phyloP scores from a whole-genome alignment of 768 basidiomycete species.

The Tylopilus sp. region DNA sequence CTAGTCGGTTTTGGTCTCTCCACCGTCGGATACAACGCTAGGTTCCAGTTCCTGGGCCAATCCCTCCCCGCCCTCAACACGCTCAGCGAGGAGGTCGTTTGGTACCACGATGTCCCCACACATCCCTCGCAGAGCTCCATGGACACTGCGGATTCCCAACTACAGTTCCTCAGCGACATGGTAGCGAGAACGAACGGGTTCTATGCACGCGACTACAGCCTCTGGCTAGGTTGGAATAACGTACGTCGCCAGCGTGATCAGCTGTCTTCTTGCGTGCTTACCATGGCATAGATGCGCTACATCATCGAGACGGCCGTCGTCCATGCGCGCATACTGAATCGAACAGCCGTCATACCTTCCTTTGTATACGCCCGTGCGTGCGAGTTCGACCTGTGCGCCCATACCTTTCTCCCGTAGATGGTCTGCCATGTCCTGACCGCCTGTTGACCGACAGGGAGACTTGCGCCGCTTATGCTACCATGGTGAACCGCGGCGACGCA shows the following conservation, averaged over 20 bases:
- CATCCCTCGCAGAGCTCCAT: not conserved
- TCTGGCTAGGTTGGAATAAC: slow-evolving; percentile 52
- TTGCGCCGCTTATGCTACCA: slow-evolving; percentile 39
- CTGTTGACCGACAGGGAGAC: slow-evolving; percentile 21
- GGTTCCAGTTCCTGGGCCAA: slow-evolving; percentile 14
- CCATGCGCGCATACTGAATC: slow-evolving; percentile 41
- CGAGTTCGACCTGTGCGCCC: slow-evolving; percentile 33
- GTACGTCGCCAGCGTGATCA: slow-evolving; percentile 17
- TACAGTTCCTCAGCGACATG: slow-evolving; percentile 32
- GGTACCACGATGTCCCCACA: slow-evolving; percentile 7
- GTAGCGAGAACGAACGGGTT: slow-evolving; percentile 41
- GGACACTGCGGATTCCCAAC: slow-evolving; percentile 15
- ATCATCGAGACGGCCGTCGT: slow-evolving; percentile 44
- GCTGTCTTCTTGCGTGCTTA: not conserved
- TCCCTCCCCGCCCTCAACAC: slow-evolving; percentile 11
- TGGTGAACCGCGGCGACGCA: slow-evolving; percentile 46
- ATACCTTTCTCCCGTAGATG: not conserved
- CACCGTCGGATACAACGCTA: slow-evolving; percentile 12
- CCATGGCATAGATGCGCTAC: slow-evolving; percentile 39
- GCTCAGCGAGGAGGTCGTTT: slow-evolving; percentile 11
- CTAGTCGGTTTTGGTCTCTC: slow-evolving; percentile 27
- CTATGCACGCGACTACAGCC: slow-evolving; percentile 43
- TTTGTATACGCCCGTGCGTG: slow-evolving; percentile 47
- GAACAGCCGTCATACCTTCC: slow-evolving; percentile 43
- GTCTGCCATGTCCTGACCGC: not conserved